A percentile compares a stretch with the other conserved stretches of the same genome.
Conservation (phyloP, 2,329 filamentous ascomycete genomes). For the Fusarium sp. region DNA sequence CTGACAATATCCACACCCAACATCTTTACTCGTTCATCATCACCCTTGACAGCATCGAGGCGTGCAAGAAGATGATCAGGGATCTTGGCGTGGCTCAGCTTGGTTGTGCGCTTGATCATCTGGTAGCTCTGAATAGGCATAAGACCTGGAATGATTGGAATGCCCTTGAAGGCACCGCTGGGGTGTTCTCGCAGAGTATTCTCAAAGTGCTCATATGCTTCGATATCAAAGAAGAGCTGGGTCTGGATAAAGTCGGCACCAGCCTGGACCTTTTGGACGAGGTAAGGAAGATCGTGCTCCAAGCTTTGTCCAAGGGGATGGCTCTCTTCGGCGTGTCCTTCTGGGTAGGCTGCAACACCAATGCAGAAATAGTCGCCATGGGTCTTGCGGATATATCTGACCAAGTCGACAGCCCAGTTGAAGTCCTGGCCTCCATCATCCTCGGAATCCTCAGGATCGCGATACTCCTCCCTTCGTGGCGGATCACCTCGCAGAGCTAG, state of each 20-base stretch:
- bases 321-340: slow-evolving; percentile 92
- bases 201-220: slow-evolving; percentile 87
- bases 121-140: slow-evolving; percentile 99
- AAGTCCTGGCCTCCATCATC: slow-evolving; percentile 81
- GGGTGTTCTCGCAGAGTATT: slow-evolving; percentile 80
- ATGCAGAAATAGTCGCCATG: slow-evolving; percentile 97
- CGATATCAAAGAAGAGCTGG: slow-evolving; percentile 93
- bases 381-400: slow-evolving; percentile 85
- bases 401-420: slow-evolving; percentile 88
- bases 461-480: slow-evolving; percentile 89
- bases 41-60: slow-evolving; percentile 78
- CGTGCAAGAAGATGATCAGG: slow-evolving; percentile 78
- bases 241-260: slow-evolving; percentile 99
- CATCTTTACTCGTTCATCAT: slow-evolving; percentile 85
- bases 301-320: slow-evolving; percentile 77
- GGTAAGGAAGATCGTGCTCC: slow-evolving; percentile 86
- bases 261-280: slow-evolving; percentile 90
- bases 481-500: slow-evolving; percentile 92
- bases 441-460: slow-evolving; percentile 68
- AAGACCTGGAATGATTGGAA: slow-evolving; percentile 92
- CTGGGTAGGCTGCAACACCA: slow-evolving; percentile 93
- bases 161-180: slow-evolving; percentile 85
- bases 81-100: slow-evolving; percentile 89
- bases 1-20: slow-evolving; percentile 85
- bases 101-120: slow-evolving; percentile 93